Conservation (phyloP, 2,329 filamentous ascomycete genomes). For the Colletotrichum liaoningense region DNA sequence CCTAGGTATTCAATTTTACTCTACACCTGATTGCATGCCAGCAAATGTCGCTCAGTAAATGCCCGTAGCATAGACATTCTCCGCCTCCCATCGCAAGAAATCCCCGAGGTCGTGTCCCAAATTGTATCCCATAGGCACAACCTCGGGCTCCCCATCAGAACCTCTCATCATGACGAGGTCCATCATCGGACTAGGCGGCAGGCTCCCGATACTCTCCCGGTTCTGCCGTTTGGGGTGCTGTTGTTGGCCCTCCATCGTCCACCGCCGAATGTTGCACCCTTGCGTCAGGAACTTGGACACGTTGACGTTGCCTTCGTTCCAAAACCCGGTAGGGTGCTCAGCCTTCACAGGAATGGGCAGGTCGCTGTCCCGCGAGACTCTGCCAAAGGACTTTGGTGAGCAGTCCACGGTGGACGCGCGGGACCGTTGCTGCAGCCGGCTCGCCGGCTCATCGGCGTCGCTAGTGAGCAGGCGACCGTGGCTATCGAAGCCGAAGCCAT, state of each 20-base stretch:
- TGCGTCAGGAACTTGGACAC: constrained; percentile 46
- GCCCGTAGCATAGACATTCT: constrained; percentile 56
- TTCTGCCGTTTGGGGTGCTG: constrained; percentile 44
- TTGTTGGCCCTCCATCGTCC: constrained; percentile 47
- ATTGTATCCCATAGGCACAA: constrained; percentile 71
- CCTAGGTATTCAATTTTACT: neutral
- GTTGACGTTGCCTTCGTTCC: constrained; percentile 46
- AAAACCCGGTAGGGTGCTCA: constrained; percentile 48
- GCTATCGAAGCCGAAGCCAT: constrained; percentile 59
- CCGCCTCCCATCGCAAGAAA: constrained; percentile 68
- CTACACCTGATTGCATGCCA: neutral
- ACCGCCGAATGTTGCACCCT: constrained; percentile 45
- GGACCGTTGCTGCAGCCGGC: neutral
- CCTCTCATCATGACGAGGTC: constrained; percentile 56
- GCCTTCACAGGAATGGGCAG: constrained; percentile 51
- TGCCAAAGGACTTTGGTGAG: constrained; percentile 7
- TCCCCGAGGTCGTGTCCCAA: constrained; percentile 69
- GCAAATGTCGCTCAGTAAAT: neutral
- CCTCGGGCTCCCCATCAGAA: constrained; percentile 44
- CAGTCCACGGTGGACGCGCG: neutral
- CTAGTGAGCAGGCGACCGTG: constrained; percentile 51
- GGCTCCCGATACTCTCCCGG: constrained; percentile 41
- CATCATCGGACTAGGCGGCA: constrained; percentile 64
- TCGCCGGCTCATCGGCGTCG: neutral
- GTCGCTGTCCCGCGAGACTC: constrained; percentile 44